Evolutionary conservation across 1,284 basidiomycete genomes (phyloP).

Genomic region (Rhodotorula mucilaginosa): DNA sequence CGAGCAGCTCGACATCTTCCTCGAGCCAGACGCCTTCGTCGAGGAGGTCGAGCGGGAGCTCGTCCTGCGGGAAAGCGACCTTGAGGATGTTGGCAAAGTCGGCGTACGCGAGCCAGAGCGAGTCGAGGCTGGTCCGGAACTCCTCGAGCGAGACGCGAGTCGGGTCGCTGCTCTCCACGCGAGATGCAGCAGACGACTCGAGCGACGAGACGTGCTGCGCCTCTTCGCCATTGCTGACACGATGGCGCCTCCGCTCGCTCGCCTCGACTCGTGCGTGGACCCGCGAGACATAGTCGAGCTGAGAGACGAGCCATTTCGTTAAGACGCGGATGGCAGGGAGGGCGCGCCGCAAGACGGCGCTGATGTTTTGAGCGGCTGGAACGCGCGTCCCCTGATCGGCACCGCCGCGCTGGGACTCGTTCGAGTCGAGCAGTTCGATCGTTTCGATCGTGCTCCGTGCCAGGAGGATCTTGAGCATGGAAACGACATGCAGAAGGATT

Average conservation of each 20-base stretch:
- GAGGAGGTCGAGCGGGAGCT: constrained; percentile 55
- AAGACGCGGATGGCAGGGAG: constrained; percentile 82
- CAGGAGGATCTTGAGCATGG: constrained; percentile 65
- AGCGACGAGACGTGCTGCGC: constrained; percentile 1
- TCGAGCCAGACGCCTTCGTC: constrained; percentile 66
- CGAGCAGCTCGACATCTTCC: constrained; percentile 85
- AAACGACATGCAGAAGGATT: constrained; percentile 70
- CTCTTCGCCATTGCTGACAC: not conserved
- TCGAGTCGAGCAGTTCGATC: constrained; percentile 51
- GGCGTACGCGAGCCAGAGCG: constrained; percentile 73
- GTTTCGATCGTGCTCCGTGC: constrained; percentile 62
- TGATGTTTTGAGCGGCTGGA: constrained; percentile 70
- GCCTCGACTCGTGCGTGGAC: constrained; percentile 28
- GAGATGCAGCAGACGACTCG: not conserved
- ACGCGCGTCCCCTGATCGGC: constrained; percentile 53
- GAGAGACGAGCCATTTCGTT: constrained; percentile 82
- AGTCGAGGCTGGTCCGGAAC: constrained; percentile 36
- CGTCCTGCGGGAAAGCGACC: constrained; percentile 66
- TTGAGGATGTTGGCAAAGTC: constrained; percentile 66
- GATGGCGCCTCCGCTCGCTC: constrained; percentile 19
- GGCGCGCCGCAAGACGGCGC: constrained; percentile 77
- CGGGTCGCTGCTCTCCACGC: not conserved
- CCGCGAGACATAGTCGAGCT: constrained; percentile 65
- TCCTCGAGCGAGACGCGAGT: not conserved
- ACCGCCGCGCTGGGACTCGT: constrained; percentile 9